Evolutionary conservation across 495 filamentous ascomycete genomes (phyloP).

Genomic region (Umbilicaria muhlenbergii): DNA sequence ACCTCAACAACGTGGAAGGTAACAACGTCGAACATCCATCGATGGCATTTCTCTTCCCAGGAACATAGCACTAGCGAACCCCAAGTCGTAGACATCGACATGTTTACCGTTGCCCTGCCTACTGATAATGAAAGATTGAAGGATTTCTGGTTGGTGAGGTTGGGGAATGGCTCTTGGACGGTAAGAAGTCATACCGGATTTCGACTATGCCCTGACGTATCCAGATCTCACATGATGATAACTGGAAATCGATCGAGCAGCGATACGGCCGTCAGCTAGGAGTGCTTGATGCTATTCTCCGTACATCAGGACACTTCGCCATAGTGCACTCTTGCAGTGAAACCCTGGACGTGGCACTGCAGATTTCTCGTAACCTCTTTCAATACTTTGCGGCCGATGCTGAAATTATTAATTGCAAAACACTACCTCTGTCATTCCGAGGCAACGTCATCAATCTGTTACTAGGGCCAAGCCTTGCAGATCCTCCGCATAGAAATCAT

Average conservation of each 20-base stretch:
- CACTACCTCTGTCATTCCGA: not conserved
- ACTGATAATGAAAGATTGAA: not conserved
- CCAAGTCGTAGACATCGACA: slow-evolving; percentile 5
- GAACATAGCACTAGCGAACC: not conserved
- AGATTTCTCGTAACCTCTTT: slow-evolving; percentile 41
- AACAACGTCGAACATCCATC: slow-evolving; percentile 23
- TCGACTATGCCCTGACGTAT: not conserved
- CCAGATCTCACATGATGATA: not conserved
- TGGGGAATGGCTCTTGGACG: slow-evolving; percentile 1
- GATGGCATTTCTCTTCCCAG: slow-evolving; percentile 19
- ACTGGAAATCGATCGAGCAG: slow-evolving; percentile 16
- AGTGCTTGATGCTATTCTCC: slow-evolving; percentile 33
- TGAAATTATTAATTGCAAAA: slow-evolving; percentile 16
- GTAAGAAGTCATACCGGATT: not conserved
- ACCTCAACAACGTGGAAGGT: slow-evolving; percentile 16
- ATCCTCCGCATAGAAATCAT: not conserved
- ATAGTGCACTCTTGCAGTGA: slow-evolving; percentile 21
- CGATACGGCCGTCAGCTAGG: slow-evolving; percentile 32
- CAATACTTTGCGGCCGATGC: slow-evolving; percentile 45
- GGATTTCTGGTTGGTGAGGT: not conserved
- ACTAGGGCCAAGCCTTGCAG: slow-evolving; percentile 9
- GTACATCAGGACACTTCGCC: slow-evolving; percentile 25
- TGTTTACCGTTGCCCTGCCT: not conserved
- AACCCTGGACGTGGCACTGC: slow-evolving; percentile 25
- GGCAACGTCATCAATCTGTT: slow-evolving; percentile 24